Conservation (phyloP, 176 grass and related monocot species). For the Zoysia japonica region DNA sequence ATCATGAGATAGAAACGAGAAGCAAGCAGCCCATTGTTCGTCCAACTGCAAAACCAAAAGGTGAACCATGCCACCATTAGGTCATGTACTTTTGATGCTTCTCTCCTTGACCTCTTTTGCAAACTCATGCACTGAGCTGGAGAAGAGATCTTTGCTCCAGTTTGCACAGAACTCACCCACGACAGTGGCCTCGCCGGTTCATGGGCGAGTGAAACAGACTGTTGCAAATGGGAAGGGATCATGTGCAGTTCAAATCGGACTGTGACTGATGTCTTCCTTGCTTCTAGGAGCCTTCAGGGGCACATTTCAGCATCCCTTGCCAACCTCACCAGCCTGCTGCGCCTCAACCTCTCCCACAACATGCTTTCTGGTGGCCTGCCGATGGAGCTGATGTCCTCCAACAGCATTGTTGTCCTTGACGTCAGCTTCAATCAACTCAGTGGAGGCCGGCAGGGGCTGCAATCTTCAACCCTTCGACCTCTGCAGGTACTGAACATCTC, state of each 20-base stretch:
- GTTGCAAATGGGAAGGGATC: conserved; percentile 47
- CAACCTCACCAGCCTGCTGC: neutral
- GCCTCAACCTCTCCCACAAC: conserved; percentile 39
- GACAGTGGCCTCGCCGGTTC: neutral
- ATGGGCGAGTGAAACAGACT: conserved; percentile 11
- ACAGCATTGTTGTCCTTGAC: conserved; percentile 11
- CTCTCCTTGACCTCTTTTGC: neutral
- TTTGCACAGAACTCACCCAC: neutral
- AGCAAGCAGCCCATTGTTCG: no score
- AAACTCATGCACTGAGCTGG: conserved; percentile 10
- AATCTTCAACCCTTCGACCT: neutral
- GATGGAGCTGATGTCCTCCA: neutral
- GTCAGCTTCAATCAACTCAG: conserved; percentile 40
- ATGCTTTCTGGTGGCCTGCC: conserved; percentile 10
- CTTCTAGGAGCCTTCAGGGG: conserved; percentile 18
- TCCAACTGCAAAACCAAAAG: no score
- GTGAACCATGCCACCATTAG: no score
- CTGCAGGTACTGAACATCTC: conserved; percentile 43
- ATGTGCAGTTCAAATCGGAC: neutral
- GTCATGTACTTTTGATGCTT: neutral
- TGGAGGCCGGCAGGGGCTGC: neutral
- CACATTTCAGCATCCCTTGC: conserved; percentile 25
- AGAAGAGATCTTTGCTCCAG: conserved; percentile 39
- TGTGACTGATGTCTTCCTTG: neutral
- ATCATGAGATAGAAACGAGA: no score